Percentiles rank a stretch among this genome's conserved stretches.
Conservation (phyloP, 2,329 filamentous ascomycete genomes). For the Penicillium sp. region DNA sequence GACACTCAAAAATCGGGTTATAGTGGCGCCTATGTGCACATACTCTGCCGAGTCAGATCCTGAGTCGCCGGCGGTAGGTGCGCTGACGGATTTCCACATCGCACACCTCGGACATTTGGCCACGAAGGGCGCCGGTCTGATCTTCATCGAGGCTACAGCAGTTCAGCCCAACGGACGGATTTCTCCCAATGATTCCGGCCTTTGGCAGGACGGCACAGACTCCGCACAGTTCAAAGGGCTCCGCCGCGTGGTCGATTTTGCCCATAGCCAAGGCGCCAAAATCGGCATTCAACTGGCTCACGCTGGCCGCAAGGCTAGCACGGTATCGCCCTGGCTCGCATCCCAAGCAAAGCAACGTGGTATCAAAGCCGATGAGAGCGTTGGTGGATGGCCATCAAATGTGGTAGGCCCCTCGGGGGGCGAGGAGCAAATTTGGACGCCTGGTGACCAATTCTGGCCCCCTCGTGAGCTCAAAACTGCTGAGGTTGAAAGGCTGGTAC, state of each 20-base stretch:
- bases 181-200: constrained; percentile 56
- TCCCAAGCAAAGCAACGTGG: constrained; percentile 17
- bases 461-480: constrained; percentile 64
- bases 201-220: constrained; percentile 67
- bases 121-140: constrained; percentile 66
- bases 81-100: constrained; percentile 75
- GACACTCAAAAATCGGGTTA: constrained; percentile 62
- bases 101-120: constrained; percentile 76
- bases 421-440: constrained; percentile 54
- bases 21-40: constrained; percentile 61
- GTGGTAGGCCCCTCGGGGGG: constrained; percentile 39
- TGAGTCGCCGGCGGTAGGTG: constrained; percentile 47
- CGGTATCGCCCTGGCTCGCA: constrained; percentile 49
- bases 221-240: constrained; percentile 66
- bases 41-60: constrained; percentile 56
- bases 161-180: constrained; percentile 75
- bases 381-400: constrained; percentile 53
- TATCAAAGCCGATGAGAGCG: constrained; percentile 46
- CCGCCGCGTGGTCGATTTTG: constrained; percentile 65
- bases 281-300: constrained; percentile 77
- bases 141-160: constrained; percentile 72
- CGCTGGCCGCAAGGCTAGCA: constrained; percentile 63
- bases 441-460: constrained; percentile 58
- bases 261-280: constrained; percentile 71
- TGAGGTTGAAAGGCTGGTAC: constrained; percentile 63